Evolutionary conservation across 1,139 yeast species (phyloP).

Genomic region (Ashbya aceris): DNA sequence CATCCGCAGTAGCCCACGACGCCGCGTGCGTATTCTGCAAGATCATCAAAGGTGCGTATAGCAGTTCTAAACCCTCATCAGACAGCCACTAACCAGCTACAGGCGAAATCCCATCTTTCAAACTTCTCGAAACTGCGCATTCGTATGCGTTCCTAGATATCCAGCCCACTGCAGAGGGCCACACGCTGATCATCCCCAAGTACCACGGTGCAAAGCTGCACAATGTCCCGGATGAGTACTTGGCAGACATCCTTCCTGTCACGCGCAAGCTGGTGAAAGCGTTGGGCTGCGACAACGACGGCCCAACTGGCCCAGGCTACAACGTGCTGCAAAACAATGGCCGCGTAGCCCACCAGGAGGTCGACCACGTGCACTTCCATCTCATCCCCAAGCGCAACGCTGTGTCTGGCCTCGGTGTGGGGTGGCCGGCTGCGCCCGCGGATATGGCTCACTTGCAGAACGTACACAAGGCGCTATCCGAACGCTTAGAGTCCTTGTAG

Average conservation of each 20-base stretch:
- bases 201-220: conserved; percentile 88
- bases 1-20: conserved; percentile 21
- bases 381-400: conserved; percentile 77
- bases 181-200: conserved; percentile 81
- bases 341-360: conserved; percentile 84
- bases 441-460: conserved; percentile 61
- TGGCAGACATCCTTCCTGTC: conserved; percentile 75
- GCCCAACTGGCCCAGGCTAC: conserved; percentile 72
- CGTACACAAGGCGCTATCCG: conserved; percentile 52
- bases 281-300: conserved; percentile 49
- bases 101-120: conserved; percentile 88
- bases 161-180: conserved; percentile 85
- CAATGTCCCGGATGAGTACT: conserved; percentile 81
- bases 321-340: conserved; percentile 90
- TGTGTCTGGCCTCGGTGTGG: conserved; percentile 68
- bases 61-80: neutral
- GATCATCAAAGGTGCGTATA: conserved; percentile 63
- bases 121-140: conserved; percentile 71
- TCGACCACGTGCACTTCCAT: conserved; percentile 94
- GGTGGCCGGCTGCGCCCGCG: conserved; percentile 85
- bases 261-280: conserved; percentile 77
- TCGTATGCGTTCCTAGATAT: conserved; percentile 83
- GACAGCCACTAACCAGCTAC: neutral
- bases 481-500: conserved; percentile 27
- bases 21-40: conserved; percentile 83